phyloP scores from a whole-genome alignment of 2,329 filamentous ascomycete genomes.

The Cercospora sesami region DNA sequence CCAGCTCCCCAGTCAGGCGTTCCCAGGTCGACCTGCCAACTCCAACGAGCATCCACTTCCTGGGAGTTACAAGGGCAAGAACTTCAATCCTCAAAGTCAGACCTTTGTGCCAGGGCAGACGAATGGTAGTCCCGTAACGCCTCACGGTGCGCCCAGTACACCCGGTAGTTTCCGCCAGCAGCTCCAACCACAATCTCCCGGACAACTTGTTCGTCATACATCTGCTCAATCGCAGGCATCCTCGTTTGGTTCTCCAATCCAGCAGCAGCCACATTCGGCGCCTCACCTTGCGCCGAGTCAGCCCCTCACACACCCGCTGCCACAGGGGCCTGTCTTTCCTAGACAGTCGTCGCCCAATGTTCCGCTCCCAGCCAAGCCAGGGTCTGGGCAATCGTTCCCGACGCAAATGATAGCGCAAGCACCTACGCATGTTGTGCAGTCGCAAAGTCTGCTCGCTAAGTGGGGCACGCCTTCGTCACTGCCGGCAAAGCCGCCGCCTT shows the following conservation, averaged over 20 bases:
- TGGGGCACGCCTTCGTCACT: constrained; percentile 57
- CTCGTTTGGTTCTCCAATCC: constrained; percentile 31
- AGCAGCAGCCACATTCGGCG: constrained; percentile 21
- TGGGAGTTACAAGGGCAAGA: constrained; percentile 78
- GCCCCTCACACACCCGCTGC: constrained; percentile 40
- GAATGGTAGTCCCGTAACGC: constrained; percentile 29
- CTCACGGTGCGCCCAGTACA: constrained; percentile 23
- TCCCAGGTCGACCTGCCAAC: constrained; percentile 69
- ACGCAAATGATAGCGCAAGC: constrained; percentile 13
- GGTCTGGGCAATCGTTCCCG: constrained; percentile 19
- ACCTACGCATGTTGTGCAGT: constrained; percentile 30
- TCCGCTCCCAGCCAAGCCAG: constrained; percentile 38
- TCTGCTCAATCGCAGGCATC: constrained; percentile 38
- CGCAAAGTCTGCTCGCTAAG: constrained; percentile 55
- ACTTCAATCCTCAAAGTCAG: constrained; percentile 92
- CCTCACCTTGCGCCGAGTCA: constrained; percentile 26
- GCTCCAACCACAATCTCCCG: constrained; percentile 13
- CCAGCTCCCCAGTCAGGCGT: constrained; percentile 69
- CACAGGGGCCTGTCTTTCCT: constrained; percentile 40
- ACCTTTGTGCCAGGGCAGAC: constrained; percentile 74
- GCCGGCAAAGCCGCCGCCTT: constrained; percentile 56
- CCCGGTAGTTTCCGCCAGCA: constrained; percentile 17
- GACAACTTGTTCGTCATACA: constrained; percentile 36
- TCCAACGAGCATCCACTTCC: constrained; percentile 79
- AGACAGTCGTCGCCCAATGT: constrained; percentile 39